Base-by-base conservation (phyloP, 164 flowering plant species). In the Paratinospora sagittata region DNA sequence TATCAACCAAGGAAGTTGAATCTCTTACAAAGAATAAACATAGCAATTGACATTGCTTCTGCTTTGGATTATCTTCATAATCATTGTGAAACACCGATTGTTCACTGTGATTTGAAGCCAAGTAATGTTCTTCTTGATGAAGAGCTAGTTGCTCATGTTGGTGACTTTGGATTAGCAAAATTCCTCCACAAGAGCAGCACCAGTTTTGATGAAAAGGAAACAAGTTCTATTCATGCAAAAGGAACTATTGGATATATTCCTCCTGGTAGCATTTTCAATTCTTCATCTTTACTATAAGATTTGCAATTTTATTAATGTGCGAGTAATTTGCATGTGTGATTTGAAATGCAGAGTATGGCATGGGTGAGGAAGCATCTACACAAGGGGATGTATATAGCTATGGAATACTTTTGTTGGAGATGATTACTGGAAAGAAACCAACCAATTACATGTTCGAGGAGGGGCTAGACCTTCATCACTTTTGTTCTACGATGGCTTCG, bases 211-310 rank as follows among this genome's bases (percentile, higher is more conserved):
- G 1, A 7, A 14, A 37, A 19, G 3, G 61, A 39, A 16, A 16
- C 19, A 8, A 26, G 33, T 8, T 70, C 72, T 16, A 8, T 70
- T 37, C 16, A 34, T 23, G 17, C 41, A 13, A 60, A 23, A 19
- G 72, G 72, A 24, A 63, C 67, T 26, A 60, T 70, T 23, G 72
- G 66, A 37, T 70, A 70, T 58, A 43, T 70, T 30, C 52, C 72
- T 14, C 72, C 72, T 36, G 72, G 72, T 70, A 70, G 2, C 34
- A 30, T 30, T 30, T 4, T 30, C 34, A 30, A 1, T 30, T 4
- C 2, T 4, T 30, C 2, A 2, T 30, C 4, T 30, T 30, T 30
- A 30, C 34, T n/a, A n/a, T n/a, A n/a, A 30, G 4, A 30, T 30
- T 30, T 30, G 34, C 3, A 30, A 30, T 30, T 30, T 30, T 30